phyloP scores from a whole-genome alignment of 2,329 filamentous ascomycete genomes.

The Dactylellina cionopaga region DNA sequence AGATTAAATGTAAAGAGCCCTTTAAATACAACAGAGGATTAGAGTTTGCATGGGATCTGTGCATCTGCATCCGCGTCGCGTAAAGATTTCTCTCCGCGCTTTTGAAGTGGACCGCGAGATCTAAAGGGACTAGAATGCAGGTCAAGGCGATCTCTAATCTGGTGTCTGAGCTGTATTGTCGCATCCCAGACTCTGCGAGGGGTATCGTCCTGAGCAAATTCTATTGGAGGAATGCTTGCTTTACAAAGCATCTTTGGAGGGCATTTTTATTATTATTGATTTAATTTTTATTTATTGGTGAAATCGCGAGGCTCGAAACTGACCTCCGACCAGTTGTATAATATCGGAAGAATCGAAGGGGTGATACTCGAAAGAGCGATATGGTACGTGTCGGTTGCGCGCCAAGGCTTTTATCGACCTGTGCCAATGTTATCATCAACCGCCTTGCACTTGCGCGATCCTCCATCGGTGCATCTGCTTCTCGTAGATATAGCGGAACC shows the following conservation, averaged over 20 bases:
- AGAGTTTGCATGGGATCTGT: no score
- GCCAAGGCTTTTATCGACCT: no score
- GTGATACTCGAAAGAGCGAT: no score
- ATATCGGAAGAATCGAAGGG: not conserved
- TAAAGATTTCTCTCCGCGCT: no score
- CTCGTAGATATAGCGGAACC: slow-evolving; percentile 31
- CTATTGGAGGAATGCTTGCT: slow-evolving; percentile 17
- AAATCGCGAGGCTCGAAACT: not conserved
- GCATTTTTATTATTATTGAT: not conserved
- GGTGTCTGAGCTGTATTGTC: slow-evolving; percentile 7
- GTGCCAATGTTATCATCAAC: no score
- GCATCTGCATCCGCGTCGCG: no score
- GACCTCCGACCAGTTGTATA: slow-evolving; percentile 3
- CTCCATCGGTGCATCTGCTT: slow-evolving; percentile 31
- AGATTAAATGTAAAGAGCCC: no score
- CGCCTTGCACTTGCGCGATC: not conserved
- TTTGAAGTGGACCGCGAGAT: no score
- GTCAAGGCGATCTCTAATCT: not conserved
- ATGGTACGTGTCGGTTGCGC: no score
- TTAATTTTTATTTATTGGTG: not conserved
- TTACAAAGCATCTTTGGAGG: slow-evolving; percentile 18
- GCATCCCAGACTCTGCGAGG: slow-evolving; percentile 15
- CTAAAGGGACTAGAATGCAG: no score
- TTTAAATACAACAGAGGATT: no score
- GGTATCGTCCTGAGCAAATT: slow-evolving; percentile 26